Evolutionary conservation across 108 stramenopile genomes (phyloP).

Genomic region (Chaetoceros muelleri): DNA sequence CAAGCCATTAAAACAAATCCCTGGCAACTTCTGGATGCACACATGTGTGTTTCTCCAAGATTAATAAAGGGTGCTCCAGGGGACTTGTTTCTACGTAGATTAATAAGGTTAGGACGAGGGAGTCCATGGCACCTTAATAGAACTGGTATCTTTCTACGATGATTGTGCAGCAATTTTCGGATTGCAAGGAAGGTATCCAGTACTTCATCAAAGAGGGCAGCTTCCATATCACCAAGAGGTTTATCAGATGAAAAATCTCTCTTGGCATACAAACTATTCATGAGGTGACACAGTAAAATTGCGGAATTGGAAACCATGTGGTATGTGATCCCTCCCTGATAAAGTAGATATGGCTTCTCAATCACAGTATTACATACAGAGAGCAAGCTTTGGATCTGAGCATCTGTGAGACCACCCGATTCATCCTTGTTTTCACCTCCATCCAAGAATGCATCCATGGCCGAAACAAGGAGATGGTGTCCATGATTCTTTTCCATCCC

Average conservation of each 20-base stretch:
- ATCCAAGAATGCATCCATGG: conserved; percentile 71
- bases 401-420: conserved; percentile 68
- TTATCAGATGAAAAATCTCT: conserved; percentile 8
- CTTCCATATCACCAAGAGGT: conserved; percentile 43
- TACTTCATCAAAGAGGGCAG: conserved; percentile 69
- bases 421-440: conserved; percentile 48
- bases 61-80: conserved; percentile 55
- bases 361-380: conserved; percentile 72
- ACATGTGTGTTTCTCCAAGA: conserved; percentile 69
- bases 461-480: conserved; percentile 55
- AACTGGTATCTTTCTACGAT: conserved; percentile 68
- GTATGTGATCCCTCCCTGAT: conserved; percentile 73
- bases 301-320: conserved; percentile 79
- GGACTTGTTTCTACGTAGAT: conserved; percentile 1
- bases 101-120: conserved; percentile 44
- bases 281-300: conserved; percentile 69
- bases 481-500: conserved; percentile 53
- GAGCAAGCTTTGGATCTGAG: conserved; percentile 65
- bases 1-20: conserved; percentile 87
- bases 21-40: conserved; percentile 75
- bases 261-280: conserved; percentile 73
- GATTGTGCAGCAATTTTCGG: conserved; percentile 60
- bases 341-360: conserved; percentile 65
- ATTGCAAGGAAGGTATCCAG: conserved; percentile 67
- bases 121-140: conserved; percentile 75